These are phyloP conservation scores for Stentor coeruleus DNA, from an alignment of 73 alveolate genomes.

Conservation along the genomic window DNA sequence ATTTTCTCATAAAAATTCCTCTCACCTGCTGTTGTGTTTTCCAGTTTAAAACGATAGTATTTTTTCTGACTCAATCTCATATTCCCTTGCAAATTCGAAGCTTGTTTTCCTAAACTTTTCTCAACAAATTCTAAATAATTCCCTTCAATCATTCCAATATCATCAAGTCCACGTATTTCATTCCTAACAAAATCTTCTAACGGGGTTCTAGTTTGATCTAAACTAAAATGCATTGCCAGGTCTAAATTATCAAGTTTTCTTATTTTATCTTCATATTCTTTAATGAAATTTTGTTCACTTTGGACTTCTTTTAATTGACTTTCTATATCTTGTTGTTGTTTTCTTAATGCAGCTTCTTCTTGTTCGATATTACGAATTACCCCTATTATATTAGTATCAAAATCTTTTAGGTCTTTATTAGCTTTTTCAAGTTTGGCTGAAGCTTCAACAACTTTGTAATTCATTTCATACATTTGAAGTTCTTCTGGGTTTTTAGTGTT, in stretches of 20 bases:
- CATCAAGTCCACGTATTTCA: background rate
- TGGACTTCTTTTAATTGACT: background rate
- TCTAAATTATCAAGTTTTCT: background rate
- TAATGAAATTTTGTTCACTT: background rate
- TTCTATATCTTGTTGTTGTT: constrained; percentile 4
- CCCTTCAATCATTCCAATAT: background rate
- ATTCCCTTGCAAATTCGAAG: too few relatives aligned
- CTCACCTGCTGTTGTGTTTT: background rate
- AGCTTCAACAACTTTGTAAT: background rate
- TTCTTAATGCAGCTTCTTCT: constrained; percentile 1
- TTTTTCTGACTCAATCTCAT: background rate
- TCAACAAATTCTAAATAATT: constrained; percentile 13
- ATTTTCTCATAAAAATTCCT: constrained; percentile 10
- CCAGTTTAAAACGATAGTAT: background rate
- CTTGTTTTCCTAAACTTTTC: background rate
- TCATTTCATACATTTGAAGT: background rate
- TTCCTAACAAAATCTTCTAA: background rate
- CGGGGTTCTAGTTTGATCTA: background rate
- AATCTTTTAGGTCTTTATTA: background rate
- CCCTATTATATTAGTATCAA: background rate
- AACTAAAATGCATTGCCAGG: background rate
- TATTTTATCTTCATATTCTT: background rate
- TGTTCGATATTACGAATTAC: background rate
- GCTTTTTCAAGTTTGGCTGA: background rate
- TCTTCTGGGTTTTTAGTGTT: background rate